Conservation (phyloP, 805 yeast genomes). For the Lipomyces japonicus region DNA sequence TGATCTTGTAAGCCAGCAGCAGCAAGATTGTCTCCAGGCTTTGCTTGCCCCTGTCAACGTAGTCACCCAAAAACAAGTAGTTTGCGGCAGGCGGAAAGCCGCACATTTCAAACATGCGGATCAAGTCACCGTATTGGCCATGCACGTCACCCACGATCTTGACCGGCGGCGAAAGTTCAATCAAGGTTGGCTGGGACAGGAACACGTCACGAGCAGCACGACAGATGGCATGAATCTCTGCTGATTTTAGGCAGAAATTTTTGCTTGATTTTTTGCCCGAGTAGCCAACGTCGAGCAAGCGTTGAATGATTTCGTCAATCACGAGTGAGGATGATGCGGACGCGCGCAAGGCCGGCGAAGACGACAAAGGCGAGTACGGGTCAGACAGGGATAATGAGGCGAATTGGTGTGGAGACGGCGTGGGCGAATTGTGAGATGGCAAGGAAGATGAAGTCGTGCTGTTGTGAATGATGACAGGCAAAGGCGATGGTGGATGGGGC, state of each 20-base stretch:
- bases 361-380: background rate
- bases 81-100: conserved; percentile 96
- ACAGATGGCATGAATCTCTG: conserved; percentile 86
- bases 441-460: background rate
- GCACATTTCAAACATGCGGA: conserved; percentile 88
- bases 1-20: conserved; percentile 86
- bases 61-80: conserved; percentile 90
- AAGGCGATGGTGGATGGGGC: background rate
- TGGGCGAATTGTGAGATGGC: background rate
- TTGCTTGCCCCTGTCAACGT: conserved; percentile 97
- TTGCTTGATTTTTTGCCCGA: conserved; percentile 83
- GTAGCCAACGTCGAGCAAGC: conserved; percentile 92
- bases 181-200: conserved; percentile 80
- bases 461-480: background rate
- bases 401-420: background rate
- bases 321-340: conserved; percentile 40
- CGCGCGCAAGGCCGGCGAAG: background rate
- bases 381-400: background rate
- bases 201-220: conserved; percentile 84
- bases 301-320: conserved; percentile 84
- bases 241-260: conserved; percentile 78
- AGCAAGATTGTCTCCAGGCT: conserved; percentile 86
- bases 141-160: conserved; percentile 93
- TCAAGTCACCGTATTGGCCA: conserved; percentile 90
- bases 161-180: conserved; percentile 83